phyloP scores from a whole-genome alignment of 129 eudicot species.

The Flaveria robusta region DNA sequence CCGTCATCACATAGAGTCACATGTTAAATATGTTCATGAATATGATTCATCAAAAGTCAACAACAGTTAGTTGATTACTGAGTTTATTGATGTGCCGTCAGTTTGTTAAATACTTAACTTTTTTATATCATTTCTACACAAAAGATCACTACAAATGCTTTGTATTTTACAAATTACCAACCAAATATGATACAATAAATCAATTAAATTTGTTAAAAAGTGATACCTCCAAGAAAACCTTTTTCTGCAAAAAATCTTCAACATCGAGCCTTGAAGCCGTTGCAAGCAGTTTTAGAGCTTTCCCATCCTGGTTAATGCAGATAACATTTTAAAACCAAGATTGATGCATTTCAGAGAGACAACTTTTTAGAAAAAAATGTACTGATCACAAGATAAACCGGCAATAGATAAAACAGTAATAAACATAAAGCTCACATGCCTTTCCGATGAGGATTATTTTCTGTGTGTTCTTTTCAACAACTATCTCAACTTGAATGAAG shows the following conservation, averaged over 20 bases:
- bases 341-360: neutral
- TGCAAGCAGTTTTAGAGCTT: constrained; percentile 83
- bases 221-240: constrained; percentile 92
- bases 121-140: neutral
- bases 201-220: constrained; percentile 1
- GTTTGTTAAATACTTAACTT: neutral
- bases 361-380: neutral
- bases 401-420: neutral
- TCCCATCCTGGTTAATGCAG: constrained; percentile 68
- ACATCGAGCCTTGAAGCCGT: constrained; percentile 98
- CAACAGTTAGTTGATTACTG: neutral
- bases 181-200: neutral
- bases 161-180: neutral
- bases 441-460: constrained; percentile 95
- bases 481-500: constrained; percentile 94
- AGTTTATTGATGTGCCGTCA: neutral
- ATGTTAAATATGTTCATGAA: neutral
- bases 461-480: constrained; percentile 92
- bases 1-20: neutral
- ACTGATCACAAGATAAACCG: neutral
- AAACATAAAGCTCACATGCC: constrained; percentile 40
- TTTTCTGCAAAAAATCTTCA: constrained; percentile 98
- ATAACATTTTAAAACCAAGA: neutral
- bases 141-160: neutral
- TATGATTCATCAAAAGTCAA: neutral